Conservation (phyloP, 75 land plant species). For the Picea sitchensis region DNA sequence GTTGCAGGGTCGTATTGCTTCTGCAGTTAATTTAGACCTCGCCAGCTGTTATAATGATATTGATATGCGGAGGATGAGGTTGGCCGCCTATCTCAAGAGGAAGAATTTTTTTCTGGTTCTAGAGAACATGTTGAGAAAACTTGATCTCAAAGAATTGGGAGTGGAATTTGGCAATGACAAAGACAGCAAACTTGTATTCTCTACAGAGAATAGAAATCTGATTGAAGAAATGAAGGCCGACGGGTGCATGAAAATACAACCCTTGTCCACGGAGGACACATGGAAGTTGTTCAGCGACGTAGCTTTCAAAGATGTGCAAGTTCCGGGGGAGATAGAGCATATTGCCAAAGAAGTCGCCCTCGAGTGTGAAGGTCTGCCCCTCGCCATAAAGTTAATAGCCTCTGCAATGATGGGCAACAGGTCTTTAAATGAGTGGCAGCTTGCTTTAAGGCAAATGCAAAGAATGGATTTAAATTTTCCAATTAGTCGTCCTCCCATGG, state of each 20-base stretch:
- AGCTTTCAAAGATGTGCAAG: background rate
- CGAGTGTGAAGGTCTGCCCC: constrained; percentile 29
- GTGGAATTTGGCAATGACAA: no score
- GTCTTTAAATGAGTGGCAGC: background rate
- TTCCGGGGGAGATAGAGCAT: background rate
- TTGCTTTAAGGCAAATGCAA: constrained; percentile 11
- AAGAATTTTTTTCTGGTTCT: no score
- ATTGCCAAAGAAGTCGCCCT: background rate
- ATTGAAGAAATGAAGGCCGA: no score
- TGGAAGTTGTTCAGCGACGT: constrained; percentile 18
- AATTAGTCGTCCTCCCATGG: background rate
- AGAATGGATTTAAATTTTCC: background rate
- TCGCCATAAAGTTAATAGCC: constrained; percentile 23
- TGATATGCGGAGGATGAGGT: no score
- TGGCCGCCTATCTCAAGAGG: no score
- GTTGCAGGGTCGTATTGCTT: no score
- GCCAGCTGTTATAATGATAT: no score
- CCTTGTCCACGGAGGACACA: constrained; percentile 16
- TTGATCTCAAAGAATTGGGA: no score
- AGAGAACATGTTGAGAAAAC: no score
- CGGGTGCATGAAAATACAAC: background rate
- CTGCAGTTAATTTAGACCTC: no score
- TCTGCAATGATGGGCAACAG: constrained; percentile 11
- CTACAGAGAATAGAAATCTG: no score
- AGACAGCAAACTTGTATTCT: no score